Evolutionary conservation across 2,329 filamentous ascomycete species (phyloP).

Genomic region (Periconia macrospinosa): DNA sequence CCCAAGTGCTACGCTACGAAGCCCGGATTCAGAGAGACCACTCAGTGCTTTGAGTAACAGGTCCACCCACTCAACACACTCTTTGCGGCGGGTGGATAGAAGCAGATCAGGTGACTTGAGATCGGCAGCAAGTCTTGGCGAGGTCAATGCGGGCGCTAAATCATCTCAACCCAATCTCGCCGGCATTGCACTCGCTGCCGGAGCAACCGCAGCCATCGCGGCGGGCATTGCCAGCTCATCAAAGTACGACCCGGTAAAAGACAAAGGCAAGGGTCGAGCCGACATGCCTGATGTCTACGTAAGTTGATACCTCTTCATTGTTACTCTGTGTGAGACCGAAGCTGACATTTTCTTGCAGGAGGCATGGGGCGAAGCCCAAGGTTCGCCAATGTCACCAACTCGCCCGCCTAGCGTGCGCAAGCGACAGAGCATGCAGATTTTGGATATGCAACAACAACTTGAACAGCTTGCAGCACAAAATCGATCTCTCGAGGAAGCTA

Average conservation of each 20-base stretch:
- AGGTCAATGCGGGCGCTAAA: conserved; percentile 45
- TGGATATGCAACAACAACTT: conserved; percentile 81
- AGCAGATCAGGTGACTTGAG: conserved; percentile 76
- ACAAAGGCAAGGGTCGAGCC: conserved; percentile 81
- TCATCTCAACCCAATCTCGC: conserved; percentile 32
- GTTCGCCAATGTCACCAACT: conserved; percentile 88
- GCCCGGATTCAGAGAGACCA: conserved; percentile 57
- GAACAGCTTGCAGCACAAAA: conserved; percentile 88
- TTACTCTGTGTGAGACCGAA: conserved; percentile 10
- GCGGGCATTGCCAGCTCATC: conserved; percentile 55
- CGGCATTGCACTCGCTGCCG: conserved; percentile 36
- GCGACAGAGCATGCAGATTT: conserved; percentile 94
- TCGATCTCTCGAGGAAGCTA: conserved; percentile 72
- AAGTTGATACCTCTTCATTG: conserved; percentile 53
- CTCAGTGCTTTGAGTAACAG: conserved; percentile 62
- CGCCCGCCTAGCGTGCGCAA: conserved; percentile 94
- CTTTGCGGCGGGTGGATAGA: conserved; percentile 69
- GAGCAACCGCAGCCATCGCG: conserved; percentile 43
- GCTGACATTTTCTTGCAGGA: conserved; percentile 63
- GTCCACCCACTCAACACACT: conserved; percentile 59
- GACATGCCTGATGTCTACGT: conserved; percentile 91
- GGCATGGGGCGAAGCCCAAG: conserved; percentile 88
- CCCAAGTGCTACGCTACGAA: conserved; percentile 44
- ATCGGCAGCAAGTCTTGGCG: conserved; percentile 64
- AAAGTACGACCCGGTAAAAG: conserved; percentile 74